Base-by-base conservation (phyloP, 169 alveolate species). In the Besnoitia besnoiti region DNA sequence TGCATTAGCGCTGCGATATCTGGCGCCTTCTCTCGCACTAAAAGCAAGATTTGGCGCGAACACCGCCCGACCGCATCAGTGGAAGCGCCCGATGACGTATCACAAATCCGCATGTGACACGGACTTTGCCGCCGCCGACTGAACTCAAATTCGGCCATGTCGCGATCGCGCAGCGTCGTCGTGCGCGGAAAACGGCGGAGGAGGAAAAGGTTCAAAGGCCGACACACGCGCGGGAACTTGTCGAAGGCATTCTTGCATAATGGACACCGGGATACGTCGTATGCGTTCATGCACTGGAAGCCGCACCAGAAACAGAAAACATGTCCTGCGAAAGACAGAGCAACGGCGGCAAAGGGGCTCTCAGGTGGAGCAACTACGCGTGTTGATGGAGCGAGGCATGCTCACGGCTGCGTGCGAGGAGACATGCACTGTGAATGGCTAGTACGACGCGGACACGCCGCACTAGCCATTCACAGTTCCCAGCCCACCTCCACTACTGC, bases 271-370 rank as follows among this genome's bases (percentile, higher is more conserved):
- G 90, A 85, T 12, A 85, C 55, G 90, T 85, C 90, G 55, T 85
- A 85, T 44, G 24, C 50, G 46, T 85, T 85, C 90, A 85, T 85
- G 49, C 62, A 85, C 40, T 62, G 90, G 21, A 37, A 85, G 14
- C 49, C 90, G 30, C 90, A 85, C 90, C 90, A 85, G 40, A 85
- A 85, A 37, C 90, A 85, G 51, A 85, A 85, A 21, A 39, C n/a
- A 51, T 85, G 90, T 27, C 90, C 90, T 85, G 90, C 39, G 47
- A 35, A 50, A 42, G 0, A 16, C 42, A 79, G 12, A 40, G 37
- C 16, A 47, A 49, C 33, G 35, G 61, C 39, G 14, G 61, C 39
- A 35, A 8, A 77, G 2, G 35, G 39, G 16, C 0, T 50, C 42
- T 12, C 80, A 21, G 37, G 39, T 67, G 42, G 12, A 67, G 40